Percentiles rank a stretch among this genome's conserved stretches.
These are phyloP conservation scores for Puccinia horiana DNA, from an alignment of 1,284 basidiomycete species.

Conservation along the genomic window DNA sequence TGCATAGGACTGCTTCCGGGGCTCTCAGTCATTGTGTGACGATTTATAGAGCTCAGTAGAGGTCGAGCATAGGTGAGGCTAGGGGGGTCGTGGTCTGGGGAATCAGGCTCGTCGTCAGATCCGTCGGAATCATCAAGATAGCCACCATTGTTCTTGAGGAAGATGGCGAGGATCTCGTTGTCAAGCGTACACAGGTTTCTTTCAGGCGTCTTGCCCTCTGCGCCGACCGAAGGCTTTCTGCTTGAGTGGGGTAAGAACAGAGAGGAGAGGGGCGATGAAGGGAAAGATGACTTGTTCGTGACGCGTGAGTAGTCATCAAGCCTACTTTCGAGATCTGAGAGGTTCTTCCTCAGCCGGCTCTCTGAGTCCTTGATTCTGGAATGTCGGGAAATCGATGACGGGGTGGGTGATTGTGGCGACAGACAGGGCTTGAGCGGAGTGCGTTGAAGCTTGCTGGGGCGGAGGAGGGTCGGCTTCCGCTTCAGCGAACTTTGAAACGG, in stretches of 20 bases:
- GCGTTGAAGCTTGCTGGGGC: neutral
- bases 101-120: neutral
- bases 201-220: neutral
- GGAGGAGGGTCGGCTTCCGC: neutral
- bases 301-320: neutral
- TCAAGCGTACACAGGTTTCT: neutral
- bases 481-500: neutral
- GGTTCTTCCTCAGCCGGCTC: neutral
- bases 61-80: neutral
- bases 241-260: neutral
- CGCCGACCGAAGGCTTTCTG: neutral
- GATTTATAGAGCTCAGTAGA: neutral
- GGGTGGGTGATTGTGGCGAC: neutral
- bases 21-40: neutral
- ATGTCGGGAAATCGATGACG: neutral
- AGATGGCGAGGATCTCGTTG: slow-evolving; percentile 13
- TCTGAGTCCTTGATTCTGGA: slow-evolving; percentile 1
- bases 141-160: slow-evolving; percentile 40
- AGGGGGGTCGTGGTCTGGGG: neutral
- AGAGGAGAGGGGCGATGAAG: neutral
- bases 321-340: slow-evolving; percentile 12
- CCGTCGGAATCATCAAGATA: slow-evolving; percentile 33
- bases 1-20: neutral
- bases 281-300: neutral
- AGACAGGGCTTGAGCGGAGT: slow-evolving; percentile 9